A percentile compares a stretch with the other conserved stretches of the same genome.
phyloP scores from a whole-genome alignment of 2,329 filamentous ascomycete genomes.

The Fusarium buxicola region DNA sequence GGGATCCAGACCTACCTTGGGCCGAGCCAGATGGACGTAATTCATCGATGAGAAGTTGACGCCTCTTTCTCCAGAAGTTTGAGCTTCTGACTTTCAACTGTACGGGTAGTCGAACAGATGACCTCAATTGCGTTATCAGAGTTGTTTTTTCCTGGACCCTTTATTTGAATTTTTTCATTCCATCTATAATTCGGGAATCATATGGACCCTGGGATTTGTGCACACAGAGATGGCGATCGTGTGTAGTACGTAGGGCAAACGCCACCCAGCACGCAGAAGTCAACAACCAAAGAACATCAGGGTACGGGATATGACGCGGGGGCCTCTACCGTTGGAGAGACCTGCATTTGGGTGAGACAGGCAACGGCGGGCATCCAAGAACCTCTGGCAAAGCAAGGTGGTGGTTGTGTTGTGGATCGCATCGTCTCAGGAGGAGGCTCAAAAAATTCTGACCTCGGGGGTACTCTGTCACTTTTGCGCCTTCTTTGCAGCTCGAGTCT shows the following conservation, averaged over 20 bases:
- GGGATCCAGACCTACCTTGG: constrained; percentile 31
- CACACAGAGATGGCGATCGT: constrained; percentile 12
- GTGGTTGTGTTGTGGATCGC: constrained; percentile 24
- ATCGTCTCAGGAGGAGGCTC: constrained; percentile 26
- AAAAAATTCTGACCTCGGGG: constrained; percentile 18
- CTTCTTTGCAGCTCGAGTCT: neutral
- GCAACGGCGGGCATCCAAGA: constrained; percentile 13
- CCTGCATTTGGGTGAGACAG: constrained; percentile 33
- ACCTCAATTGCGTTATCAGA: too few species aligned
- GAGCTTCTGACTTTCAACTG: too few species aligned
- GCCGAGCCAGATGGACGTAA: constrained; percentile 11
- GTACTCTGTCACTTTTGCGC: constrained; percentile 4
- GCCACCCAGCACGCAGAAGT: constrained; percentile 24
- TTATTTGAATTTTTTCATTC: too few species aligned
- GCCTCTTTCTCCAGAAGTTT: neutral
- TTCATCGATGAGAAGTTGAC: constrained; percentile 2
- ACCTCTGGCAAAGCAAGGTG: constrained; percentile 22
- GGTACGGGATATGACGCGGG: constrained; percentile 13
- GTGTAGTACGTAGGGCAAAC: constrained; percentile 35
- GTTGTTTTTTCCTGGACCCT: too few species aligned
- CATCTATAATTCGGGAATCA: too few species aligned
- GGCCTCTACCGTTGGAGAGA: constrained; percentile 7
- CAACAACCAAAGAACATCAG: constrained; percentile 2
- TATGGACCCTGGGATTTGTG: constrained; percentile 12
- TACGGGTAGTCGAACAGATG: too few species aligned